Evolutionary conservation across 2,329 filamentous ascomycete genomes (phyloP), one percentile per base, ranked within the genome.

Genomic region (Stagonosporopsis vannaccii): DNA sequence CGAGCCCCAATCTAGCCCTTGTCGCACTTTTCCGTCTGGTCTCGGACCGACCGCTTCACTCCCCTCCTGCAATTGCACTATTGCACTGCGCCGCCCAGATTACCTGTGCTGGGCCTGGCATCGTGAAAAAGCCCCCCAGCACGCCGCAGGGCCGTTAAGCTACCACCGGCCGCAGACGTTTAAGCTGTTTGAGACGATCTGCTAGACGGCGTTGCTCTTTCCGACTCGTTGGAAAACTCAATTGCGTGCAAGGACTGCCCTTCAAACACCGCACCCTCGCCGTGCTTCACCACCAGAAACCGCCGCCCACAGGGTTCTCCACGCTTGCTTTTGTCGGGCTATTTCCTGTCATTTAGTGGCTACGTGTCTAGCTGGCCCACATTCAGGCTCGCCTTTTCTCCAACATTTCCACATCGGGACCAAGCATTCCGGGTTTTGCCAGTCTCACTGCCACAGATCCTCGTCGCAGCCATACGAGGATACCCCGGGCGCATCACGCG

Each of bases 321-420:
- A 70, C 72, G 70, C 69, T 68, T 64, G 63, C 60, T 66, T 69
- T 68, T 69, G 64, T 66, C 61, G 57, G 65, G 65, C 61, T 61
- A 59, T 60, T 60, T 64, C 64, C 68, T 70, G 65, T 69, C 69
- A 70, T 50, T 60, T 60, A 58, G 57, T 62, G 61, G 63, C 69
- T 67, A 68, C 66, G 70, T 71, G 65, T 67, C 65, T 70, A 61
- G 61, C 64, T 61, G 63, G 50, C 53, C 66, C 67, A 66, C 69
- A 49, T 45, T 58, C 60, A 56, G 59, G 57, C 62, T 66, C 60
- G 58, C 65, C 42, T 37, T 33, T 69, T 70, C 71, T 70, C 65
- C 65, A 71, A 51, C 67, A 73, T 72, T 74, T 70, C 73, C 70
- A 59, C 56, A 72, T 73, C 71, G 70, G 72, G 74, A 69, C 61